Percentiles rank a stretch among this genome's conserved stretches.
Conservation (phyloP, 306 rosid species). For the Prunus campanulata region DNA sequence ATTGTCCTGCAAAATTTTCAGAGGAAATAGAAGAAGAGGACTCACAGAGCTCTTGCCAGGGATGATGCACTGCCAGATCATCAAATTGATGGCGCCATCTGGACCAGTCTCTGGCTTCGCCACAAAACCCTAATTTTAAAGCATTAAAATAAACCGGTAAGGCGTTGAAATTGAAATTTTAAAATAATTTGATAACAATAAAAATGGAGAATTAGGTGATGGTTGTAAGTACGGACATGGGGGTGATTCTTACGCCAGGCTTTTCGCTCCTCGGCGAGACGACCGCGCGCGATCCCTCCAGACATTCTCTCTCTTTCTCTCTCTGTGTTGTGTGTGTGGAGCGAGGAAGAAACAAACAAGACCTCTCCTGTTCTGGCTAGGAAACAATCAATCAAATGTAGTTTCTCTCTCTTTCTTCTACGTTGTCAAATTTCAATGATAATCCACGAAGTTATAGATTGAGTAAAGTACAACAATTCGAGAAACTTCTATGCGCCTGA, state of each 20-base stretch:
- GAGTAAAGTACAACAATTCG: no score
- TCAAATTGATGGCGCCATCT: slow-evolving; percentile 81
- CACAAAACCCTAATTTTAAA: slow-evolving; percentile 68
- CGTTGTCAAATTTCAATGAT: no score
- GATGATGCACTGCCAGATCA: slow-evolving; percentile 86
- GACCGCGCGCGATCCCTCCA: slow-evolving; percentile 80
- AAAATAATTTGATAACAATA: background rate
- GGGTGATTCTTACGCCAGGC: slow-evolving; percentile 96
- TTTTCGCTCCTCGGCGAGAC: slow-evolving; percentile 82
- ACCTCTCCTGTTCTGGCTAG: no score
- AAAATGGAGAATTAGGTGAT: background rate
- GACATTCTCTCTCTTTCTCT: slow-evolving; percentile 10
- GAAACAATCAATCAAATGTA: no score
- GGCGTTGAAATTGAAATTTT: background rate
- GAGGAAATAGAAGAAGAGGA: background rate
- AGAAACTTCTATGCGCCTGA: no score
- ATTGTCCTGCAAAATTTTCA: background rate
- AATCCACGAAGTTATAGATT: no score
- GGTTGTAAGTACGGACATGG: slow-evolving; percentile 52
- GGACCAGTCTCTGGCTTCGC: slow-evolving; percentile 78
- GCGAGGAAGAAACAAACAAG: no score
- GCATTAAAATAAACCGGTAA: background rate
- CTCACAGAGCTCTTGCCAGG: slow-evolving; percentile 78
- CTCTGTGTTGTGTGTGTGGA: no score
- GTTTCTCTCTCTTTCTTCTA: no score